Conservation (phyloP, 495 filamentous ascomycete genomes). For the Zalerion maritima region DNA sequence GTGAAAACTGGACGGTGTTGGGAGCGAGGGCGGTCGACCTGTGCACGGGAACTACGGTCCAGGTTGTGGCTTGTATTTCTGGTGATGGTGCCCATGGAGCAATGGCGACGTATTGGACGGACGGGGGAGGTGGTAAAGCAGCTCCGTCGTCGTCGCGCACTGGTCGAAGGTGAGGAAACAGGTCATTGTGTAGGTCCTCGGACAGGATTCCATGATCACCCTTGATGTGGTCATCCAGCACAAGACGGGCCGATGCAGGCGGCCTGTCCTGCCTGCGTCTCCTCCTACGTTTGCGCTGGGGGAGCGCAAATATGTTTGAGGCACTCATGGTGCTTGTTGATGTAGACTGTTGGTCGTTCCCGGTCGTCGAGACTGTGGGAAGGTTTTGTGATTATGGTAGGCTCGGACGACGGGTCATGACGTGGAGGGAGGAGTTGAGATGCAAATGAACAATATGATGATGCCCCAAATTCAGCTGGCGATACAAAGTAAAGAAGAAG, state of each 20-base stretch:
- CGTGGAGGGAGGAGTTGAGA: no score
- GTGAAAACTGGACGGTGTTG: constrained; percentile 72
- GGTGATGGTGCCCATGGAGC: constrained; percentile 63
- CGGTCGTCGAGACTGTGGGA: no score
- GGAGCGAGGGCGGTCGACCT: constrained; percentile 44
- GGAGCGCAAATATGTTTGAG: constrained; percentile 9
- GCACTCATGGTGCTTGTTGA: constrained; percentile 13
- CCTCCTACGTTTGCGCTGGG: constrained; percentile 24
- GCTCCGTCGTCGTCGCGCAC: constrained; percentile 17
- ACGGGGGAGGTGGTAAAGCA: constrained; percentile 14
- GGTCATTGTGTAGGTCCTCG: constrained; percentile 66
- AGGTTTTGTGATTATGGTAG: no score
- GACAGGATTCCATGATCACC: constrained; percentile 81
- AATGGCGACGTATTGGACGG: constrained; percentile 54
- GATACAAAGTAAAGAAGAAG: no score
- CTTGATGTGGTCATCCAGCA: constrained; percentile 76
- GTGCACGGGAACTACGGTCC: constrained; percentile 75
- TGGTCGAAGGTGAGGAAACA: constrained; percentile 48
- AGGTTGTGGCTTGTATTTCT: constrained; percentile 50
- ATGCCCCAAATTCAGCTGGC: no score
- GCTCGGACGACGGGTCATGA: no score
- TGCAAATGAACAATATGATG: no score
- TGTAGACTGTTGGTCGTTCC: background rate
- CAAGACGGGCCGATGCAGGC: constrained; percentile 34
- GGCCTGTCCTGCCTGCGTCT: constrained; percentile 42